Percentiles rank a stretch among this genome's conserved stretches.
These are phyloP conservation scores for Debaryomyces nepalensis DNA, from an alignment of 1,139 yeast genomes.

Conservation along the genomic window DNA sequence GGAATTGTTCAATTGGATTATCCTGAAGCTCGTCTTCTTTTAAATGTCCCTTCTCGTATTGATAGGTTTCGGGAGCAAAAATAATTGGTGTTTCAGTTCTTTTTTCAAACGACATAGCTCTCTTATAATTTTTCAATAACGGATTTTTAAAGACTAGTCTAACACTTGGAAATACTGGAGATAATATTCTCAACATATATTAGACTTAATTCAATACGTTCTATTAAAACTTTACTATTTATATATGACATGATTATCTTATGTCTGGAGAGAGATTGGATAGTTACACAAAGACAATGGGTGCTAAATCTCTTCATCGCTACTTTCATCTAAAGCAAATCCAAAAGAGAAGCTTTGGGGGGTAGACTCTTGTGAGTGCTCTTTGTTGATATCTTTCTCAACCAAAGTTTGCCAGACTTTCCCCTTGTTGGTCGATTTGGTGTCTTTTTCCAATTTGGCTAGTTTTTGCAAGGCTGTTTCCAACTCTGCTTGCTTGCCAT, in stretches of 20 bases:
- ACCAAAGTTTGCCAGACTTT: slow-evolving; percentile 12
- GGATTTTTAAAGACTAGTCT: background rate
- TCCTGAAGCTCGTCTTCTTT: slow-evolving; percentile 54
- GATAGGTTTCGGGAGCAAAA: slow-evolving; percentile 88
- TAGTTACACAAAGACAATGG: slow-evolving; percentile 14
- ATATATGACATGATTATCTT: background rate
- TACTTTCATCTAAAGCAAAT: slow-evolving; percentile 33
- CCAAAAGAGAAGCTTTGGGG: slow-evolving; percentile 36
- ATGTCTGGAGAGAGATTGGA: background rate
- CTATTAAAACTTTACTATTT: background rate
- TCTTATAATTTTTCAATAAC: background rate
- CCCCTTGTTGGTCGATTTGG: slow-evolving; percentile 18
- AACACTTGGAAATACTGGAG: background rate
- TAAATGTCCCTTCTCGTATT: slow-evolving; percentile 73
- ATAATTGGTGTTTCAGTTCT: slow-evolving; percentile 33
- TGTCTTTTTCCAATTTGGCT: slow-evolving; percentile 31
- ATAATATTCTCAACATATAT: slow-evolving; percentile 1
- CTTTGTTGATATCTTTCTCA: slow-evolving; percentile 26
- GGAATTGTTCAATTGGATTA: slow-evolving; percentile 79
- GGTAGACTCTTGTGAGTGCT: slow-evolving; percentile 30
- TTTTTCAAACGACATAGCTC: slow-evolving; percentile 10
- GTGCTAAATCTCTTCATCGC: slow-evolving; percentile 22
- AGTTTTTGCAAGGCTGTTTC: slow-evolving; percentile 38
- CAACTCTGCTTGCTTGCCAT: slow-evolving; percentile 39
- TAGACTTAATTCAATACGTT: background rate